phyloP scores from a whole-genome alignment of 495 filamentous ascomycete species.

The Talaromyces wortmannii region DNA sequence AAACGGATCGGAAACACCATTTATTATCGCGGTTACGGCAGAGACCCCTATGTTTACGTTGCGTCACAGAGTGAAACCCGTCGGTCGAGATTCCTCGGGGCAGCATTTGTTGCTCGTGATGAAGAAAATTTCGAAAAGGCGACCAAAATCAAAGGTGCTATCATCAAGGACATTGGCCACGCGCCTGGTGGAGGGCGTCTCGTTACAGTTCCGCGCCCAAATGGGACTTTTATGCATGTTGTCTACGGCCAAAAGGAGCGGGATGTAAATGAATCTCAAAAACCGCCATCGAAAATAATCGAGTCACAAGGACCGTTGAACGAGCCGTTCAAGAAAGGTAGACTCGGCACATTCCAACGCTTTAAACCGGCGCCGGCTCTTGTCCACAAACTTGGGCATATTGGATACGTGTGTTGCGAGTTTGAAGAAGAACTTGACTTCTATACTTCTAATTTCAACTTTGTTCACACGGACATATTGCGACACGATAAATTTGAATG shows the following conservation, averaged over 20 bases:
- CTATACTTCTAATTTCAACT: constrained; percentile 59
- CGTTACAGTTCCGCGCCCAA: constrained; percentile 14
- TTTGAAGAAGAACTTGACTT: constrained; percentile 50
- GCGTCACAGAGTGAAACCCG: constrained; percentile 29
- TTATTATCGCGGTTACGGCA: constrained; percentile 51
- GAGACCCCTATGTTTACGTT: constrained; percentile 47
- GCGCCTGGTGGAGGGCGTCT: constrained; percentile 19
- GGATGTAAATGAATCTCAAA: neutral
- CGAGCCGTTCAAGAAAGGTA: constrained; percentile 10
- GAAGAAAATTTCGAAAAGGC: constrained; percentile 41
- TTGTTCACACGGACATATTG: constrained; percentile 32
- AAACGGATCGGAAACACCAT: constrained; percentile 36
- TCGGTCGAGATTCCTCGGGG: constrained; percentile 40
- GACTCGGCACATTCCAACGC: constrained; percentile 14
- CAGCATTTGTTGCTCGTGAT: constrained; percentile 45
- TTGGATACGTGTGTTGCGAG: constrained; percentile 54
- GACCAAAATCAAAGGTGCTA: constrained; percentile 7
- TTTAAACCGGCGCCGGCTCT: constrained; percentile 48
- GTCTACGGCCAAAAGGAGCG: constrained; percentile 15
- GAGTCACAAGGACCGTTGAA: constrained; percentile 9
- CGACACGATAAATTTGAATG: neutral
- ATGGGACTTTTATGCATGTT: constrained; percentile 18
- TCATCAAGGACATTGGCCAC: constrained; percentile 10
- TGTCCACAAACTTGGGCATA: constrained; percentile 64
- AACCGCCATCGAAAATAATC: constrained; percentile 3